Evolutionary conservation across 495 filamentous ascomycete species (phyloP).

Genomic region (Penicillium manginii): DNA sequence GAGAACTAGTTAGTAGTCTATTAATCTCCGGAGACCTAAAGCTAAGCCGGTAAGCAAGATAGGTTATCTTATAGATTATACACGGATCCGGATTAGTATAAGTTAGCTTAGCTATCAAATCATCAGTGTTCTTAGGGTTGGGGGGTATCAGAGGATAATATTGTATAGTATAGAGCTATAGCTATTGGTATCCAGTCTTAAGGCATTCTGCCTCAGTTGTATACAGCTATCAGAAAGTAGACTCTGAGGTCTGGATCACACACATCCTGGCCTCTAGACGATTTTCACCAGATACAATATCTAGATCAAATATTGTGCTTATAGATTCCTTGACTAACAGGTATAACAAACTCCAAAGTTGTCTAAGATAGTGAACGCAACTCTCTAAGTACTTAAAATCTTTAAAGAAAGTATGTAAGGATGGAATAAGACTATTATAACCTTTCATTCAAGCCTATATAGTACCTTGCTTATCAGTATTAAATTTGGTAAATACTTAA

Average conservation of each 20-base stretch:
- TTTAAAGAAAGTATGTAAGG: conserved; percentile 40
- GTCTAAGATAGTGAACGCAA: conserved; percentile 32
- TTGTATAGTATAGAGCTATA: not conserved
- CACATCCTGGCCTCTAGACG: conserved; percentile 6
- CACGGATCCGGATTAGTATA: not conserved
- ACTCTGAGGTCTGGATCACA: conserved; percentile 32
- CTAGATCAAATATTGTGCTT: not conserved
- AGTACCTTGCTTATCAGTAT: conserved; percentile 18
- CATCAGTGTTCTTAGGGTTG: not conserved
- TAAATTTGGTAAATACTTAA: conserved; percentile 32
- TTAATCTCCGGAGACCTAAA: conserved; percentile 30
- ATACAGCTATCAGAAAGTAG: conserved; percentile 12
- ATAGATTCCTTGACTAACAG: conserved; percentile 17
- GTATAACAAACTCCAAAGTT: conserved; percentile 15
- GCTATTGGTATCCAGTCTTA: conserved; percentile 26
- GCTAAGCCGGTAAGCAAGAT: conserved; percentile 30
- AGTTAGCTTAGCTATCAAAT: not conserved
- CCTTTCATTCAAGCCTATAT: conserved; percentile 27
- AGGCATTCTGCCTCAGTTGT: conserved; percentile 12
- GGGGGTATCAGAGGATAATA: conserved; percentile 1
- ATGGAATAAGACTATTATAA: conserved; percentile 32
- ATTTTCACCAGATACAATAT: not conserved
- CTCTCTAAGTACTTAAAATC: conserved; percentile 36
- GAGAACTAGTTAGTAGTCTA: conserved; percentile 22
- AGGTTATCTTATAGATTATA: conserved; percentile 5